phyloP scores from a whole-genome alignment of 2,329 filamentous ascomycete species.

The Alternaria arborescens region DNA sequence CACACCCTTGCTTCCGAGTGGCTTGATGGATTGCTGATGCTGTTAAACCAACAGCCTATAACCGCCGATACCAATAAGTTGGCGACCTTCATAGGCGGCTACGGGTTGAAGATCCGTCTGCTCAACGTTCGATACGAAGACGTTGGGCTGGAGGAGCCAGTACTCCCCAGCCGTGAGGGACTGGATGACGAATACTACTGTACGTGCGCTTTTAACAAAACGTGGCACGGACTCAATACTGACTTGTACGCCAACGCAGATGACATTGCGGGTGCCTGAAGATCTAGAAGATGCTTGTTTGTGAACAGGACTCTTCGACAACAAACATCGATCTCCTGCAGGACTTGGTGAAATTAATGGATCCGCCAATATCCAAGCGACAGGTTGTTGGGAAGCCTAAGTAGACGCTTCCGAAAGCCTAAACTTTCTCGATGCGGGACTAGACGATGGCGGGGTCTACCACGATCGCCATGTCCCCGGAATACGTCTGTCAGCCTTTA shows the following conservation, averaged over 20 bases:
- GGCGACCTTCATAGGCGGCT: conserved; percentile 84
- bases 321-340: conserved; percentile 12
- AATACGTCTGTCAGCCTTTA: neutral
- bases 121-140: conserved; percentile 92
- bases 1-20: conserved; percentile 91
- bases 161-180: conserved; percentile 82
- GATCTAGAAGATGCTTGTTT: neutral
- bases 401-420: conserved; percentile 7
- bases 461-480: neutral
- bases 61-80: conserved; percentile 96
- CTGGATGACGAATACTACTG: conserved; percentile 95
- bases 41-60: conserved; percentile 93
- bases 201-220: conserved; percentile 56
- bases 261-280: conserved; percentile 17
- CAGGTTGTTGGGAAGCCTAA: conserved; percentile 16
- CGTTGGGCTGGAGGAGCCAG: conserved; percentile 71
- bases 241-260: conserved; percentile 10
- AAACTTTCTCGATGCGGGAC: neutral
- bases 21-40: conserved; percentile 94
- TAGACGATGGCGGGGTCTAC: conserved; percentile 8
- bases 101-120: conserved; percentile 89
- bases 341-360: conserved; percentile 1
- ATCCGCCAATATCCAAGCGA: neutral
- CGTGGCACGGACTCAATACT: neutral
- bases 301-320: conserved; percentile 3